These are phyloP conservation scores for Cladosporium sp. DNA, from an alignment of 2,329 filamentous ascomycete species.

Conservation along the genomic window DNA sequence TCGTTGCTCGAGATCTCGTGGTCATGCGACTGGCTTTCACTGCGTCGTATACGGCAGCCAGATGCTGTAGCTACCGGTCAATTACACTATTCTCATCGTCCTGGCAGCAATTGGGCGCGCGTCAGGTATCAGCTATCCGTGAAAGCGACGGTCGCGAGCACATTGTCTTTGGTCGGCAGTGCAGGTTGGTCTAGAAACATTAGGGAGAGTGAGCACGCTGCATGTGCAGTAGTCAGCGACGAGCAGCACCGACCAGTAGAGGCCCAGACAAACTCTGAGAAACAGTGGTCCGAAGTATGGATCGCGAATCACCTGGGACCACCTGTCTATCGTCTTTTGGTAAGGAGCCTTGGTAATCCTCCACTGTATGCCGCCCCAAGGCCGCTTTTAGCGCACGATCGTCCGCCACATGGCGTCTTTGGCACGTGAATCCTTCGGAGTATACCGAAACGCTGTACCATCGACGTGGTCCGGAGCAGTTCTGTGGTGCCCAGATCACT, in stretches of 20 bases:
- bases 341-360: constrained; percentile 6
- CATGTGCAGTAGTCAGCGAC: neutral
- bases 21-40: neutral
- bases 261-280: neutral
- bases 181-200: neutral
- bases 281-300: neutral
- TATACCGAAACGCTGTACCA: neutral
- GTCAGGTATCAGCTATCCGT: neutral
- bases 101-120: neutral
- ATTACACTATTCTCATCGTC: neutral
- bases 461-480: neutral
- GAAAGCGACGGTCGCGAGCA: neutral
- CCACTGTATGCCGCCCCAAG: constrained; percentile 3
- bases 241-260: neutral
- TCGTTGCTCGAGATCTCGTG: neutral
- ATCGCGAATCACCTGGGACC: neutral
- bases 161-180: neutral
- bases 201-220: neutral
- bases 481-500: neutral
- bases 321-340: neutral
- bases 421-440: neutral
- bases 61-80: neutral
- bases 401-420: neutral
- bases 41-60: neutral
- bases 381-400: constrained; percentile 1